phyloP scores from a whole-genome alignment of 768 basidiomycete genomes.

The Panellus pusillus region DNA sequence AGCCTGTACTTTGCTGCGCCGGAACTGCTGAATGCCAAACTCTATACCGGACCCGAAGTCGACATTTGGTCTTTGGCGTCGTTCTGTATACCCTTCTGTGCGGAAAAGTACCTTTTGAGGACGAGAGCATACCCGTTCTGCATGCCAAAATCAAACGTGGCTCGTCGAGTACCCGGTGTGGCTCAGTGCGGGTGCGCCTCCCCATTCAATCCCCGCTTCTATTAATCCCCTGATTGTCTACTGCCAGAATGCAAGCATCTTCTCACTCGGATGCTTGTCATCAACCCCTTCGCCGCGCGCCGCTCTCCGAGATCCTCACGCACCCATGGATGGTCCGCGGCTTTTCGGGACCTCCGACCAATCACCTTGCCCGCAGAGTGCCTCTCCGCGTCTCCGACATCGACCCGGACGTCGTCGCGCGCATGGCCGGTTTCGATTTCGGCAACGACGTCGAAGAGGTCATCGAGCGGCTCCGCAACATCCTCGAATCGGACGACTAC shows the following conservation, averaged over 20 bases:
- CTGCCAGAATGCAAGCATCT: conserved; percentile 88
- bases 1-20: conserved; percentile 98
- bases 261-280: conserved; percentile 95
- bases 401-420: conserved; percentile 79
- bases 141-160: conserved; percentile 99
- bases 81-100: conserved; percentile 98
- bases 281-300: conserved; percentile 82
- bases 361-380: conserved; percentile 85
- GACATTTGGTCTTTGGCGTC: conserved; percentile 99
- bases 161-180: conserved; percentile 97
- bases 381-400: conserved; percentile 88
- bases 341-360: conserved; percentile 73
- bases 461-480: conserved; percentile 70
- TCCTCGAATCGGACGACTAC: conserved; percentile 84
- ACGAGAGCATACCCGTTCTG: conserved; percentile 97
- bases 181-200: conserved; percentile 80
- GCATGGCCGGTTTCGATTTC: conserved; percentile 97
- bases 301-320: conserved; percentile 77
- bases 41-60: conserved; percentile 97
- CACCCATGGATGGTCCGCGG: conserved; percentile 95
- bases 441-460: conserved; percentile 72
- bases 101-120: conserved; percentile 98
- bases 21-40: conserved; percentile 93
- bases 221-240: conserved; percentile 11
- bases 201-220: not conserved